phyloP scores from a whole-genome alignment of 129 eudicot genomes.

The Flaveria linearis region DNA sequence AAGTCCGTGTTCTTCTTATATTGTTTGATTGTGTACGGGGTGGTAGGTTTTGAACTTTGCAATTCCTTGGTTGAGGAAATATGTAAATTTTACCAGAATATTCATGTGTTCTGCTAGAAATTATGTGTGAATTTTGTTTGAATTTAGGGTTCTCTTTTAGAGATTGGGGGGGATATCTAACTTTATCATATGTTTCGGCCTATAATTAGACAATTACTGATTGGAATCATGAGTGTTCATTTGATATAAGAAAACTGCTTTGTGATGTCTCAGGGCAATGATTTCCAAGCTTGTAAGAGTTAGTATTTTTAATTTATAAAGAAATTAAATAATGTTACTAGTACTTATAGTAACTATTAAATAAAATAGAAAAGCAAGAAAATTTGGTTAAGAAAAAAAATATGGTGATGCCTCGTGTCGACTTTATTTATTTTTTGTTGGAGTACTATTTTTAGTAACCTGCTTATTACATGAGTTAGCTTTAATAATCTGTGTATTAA shows the following conservation, averaged over 20 bases:
- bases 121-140: not conserved
- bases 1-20: not conserved
- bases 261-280: not conserved
- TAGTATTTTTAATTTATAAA: no score
- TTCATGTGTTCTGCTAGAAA: conserved; percentile 4
- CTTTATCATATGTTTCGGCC: conserved; percentile 10
- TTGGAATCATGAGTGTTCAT: conserved; percentile 7
- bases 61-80: conserved; percentile 9
- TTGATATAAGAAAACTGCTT: not conserved
- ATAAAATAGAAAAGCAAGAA: no score
- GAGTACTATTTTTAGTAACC: no score
- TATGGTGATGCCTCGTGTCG: no score
- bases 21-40: conserved; percentile 10
- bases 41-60: not conserved
- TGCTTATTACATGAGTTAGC: no score
- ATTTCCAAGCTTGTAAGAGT: no score
- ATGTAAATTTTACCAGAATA: conserved; percentile 16
- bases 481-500: no score
- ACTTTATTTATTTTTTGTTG: no score
- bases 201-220: conserved; percentile 10
- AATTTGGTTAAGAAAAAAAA: no score
- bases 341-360: no score
- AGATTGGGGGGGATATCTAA: conserved; percentile 25
- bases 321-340: no score
- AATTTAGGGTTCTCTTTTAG: conserved; percentile 37